A percentile compares a stretch with the other conserved stretches of the same genome.
Evolutionary conservation across 306 rosid genomes (phyloP).

Genomic region (Canavalia gladiata): DNA sequence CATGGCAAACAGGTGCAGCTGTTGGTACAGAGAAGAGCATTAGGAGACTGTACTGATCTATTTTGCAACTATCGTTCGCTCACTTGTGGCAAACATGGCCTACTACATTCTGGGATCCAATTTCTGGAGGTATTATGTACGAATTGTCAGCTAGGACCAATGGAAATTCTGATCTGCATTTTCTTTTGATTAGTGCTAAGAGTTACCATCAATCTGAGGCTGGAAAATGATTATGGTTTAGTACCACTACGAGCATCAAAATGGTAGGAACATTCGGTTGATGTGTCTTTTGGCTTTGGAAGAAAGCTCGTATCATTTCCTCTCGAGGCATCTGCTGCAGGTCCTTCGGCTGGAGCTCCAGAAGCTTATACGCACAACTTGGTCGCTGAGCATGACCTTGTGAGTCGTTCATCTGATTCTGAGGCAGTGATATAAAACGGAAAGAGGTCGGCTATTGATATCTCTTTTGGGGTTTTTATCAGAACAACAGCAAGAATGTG

Average conservation of each 20-base stretch:
- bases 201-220: too few species aligned
- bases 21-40: too few species aligned
- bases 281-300: conserved; percentile 97
- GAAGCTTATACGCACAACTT: conserved; percentile 90
- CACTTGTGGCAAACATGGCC: too few species aligned
- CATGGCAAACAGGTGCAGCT: too few species aligned
- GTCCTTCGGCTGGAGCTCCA: conserved; percentile 68
- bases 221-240: not conserved
- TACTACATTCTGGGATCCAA: too few species aligned
- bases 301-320: conserved; percentile 89
- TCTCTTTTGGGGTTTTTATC: conserved; percentile 97
- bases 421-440: conserved; percentile 95
- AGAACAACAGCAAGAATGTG: conserved; percentile 99
- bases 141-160: too few species aligned
- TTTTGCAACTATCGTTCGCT: too few species aligned
- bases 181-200: too few species aligned
- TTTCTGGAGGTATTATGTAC: too few species aligned
- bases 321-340: conserved; percentile 64
- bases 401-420: conserved; percentile 88
- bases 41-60: too few species aligned
- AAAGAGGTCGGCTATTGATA: conserved; percentile 91
- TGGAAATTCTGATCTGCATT: too few species aligned
- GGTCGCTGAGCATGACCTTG: conserved; percentile 85
- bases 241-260: conserved; percentile 91
- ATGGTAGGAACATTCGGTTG: conserved; percentile 96